Conservation (phyloP, 106 monocot species). For the Amphibolis antarctica region DNA sequence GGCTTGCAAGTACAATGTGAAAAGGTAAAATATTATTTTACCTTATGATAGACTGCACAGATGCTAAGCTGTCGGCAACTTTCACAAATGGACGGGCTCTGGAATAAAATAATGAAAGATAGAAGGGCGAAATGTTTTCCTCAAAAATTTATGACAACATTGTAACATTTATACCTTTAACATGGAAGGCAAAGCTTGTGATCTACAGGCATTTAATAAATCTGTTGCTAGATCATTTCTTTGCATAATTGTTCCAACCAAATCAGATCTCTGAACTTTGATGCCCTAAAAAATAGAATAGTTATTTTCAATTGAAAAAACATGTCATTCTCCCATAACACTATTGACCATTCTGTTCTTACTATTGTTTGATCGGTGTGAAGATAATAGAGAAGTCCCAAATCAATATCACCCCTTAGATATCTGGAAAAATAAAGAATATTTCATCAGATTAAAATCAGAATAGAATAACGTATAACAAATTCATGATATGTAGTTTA, state of each 20-base stretch:
- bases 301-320: background rate
- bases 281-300: conserved; percentile 43
- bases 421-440: conserved; percentile 41
- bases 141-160: background rate
- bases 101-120: conserved; percentile 4
- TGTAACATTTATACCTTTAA: conserved; percentile 33
- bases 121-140: background rate
- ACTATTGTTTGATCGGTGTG: conserved; percentile 81
- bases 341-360: conserved; percentile 8
- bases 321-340: too few species aligned
- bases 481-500: too few species aligned
- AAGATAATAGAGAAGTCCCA: conserved; percentile 90
- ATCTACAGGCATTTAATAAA: conserved; percentile 54
- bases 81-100: conserved; percentile 63
- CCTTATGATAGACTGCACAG: conserved; percentile 89
- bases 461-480: too few species aligned
- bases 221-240: conserved; percentile 92
- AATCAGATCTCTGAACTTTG: conserved; percentile 75
- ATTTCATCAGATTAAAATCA: background rate
- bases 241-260: conserved; percentile 92
- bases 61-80: conserved; percentile 72
- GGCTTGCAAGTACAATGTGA: too few species aligned
- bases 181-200: conserved; percentile 76
- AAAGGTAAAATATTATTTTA: conserved; percentile 10
- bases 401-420: conserved; percentile 53